Conservation (phyloP, 169 alveolate species). For the Plasmodium malariae region DNA sequence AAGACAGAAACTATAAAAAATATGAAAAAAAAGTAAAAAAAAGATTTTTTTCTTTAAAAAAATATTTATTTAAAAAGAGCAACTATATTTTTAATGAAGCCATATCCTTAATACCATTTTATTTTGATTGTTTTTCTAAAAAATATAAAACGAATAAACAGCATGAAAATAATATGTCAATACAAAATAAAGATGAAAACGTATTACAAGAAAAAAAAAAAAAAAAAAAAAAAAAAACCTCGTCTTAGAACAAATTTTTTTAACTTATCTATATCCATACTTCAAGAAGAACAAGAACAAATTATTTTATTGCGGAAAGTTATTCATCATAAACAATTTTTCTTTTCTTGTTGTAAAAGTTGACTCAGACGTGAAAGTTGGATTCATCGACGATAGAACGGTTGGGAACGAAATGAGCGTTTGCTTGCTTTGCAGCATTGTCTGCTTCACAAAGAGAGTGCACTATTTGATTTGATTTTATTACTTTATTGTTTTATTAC, state of each 20-base stretch:
- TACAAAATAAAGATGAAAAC: neutral
- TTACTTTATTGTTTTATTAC: too few relatives aligned
- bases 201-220: neutral
- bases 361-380: slow-evolving; percentile 46
- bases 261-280: slow-evolving; percentile 29
- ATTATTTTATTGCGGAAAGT: slow-evolving; percentile 46
- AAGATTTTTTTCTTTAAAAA: slow-evolving; percentile 38
- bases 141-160: slow-evolving; percentile 4
- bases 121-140: slow-evolving; percentile 33
- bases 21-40: slow-evolving; percentile 46
- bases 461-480: too few relatives aligned
- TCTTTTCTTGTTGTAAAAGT: slow-evolving; percentile 34
- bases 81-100: slow-evolving; percentile 56
- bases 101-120: slow-evolving; percentile 35
- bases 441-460: too few relatives aligned
- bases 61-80: slow-evolving; percentile 57
- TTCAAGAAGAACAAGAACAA: slow-evolving; percentile 45
- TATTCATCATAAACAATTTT: slow-evolving; percentile 35
- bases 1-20: slow-evolving; percentile 51
- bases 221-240: slow-evolving; percentile 23
- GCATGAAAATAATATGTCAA: neutral
- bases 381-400: slow-evolving; percentile 41
- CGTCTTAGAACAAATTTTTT: slow-evolving; percentile 27
- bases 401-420: neutral
- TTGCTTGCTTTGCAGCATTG: neutral